phyloP scores from a whole-genome alignment of 441 rosid genomes.

The Adansonia grandidieri region DNA sequence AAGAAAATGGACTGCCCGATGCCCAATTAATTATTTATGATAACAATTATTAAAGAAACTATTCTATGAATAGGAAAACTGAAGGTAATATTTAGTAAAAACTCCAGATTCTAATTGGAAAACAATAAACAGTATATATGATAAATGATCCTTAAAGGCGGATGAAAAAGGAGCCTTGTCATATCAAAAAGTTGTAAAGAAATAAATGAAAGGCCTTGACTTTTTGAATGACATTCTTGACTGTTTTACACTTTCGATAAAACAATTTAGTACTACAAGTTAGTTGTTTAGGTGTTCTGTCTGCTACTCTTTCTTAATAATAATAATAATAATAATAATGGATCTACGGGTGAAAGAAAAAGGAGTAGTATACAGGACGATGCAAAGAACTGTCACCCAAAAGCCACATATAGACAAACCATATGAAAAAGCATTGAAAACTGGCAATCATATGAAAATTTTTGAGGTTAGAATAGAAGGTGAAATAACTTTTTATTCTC shows the following conservation, averaged over 20 bases:
- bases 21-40: background rate
- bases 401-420: background rate
- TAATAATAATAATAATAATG: background rate
- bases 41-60: background rate
- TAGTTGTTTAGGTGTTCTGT: background rate
- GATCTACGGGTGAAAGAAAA: background rate
- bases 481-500: conserved; percentile 18
- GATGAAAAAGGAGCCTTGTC: background rate
- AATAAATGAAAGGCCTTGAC: conserved; percentile 13
- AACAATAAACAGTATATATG: background rate
- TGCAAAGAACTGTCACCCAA: conserved; percentile 7
- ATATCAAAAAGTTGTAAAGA: background rate
- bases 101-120: background rate
- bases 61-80: background rate
- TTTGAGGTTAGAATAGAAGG: conserved; percentile 23
- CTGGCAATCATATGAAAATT: conserved; percentile 17
- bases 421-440: background rate
- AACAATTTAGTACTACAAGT: background rate
- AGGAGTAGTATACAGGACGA: background rate
- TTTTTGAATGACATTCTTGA: conserved; percentile 6
- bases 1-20: background rate
- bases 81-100: background rate
- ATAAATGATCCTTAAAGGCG: background rate
- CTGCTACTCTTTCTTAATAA: background rate
- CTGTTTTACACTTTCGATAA: background rate